These are phyloP conservation scores for Backusella westeae DNA, from an alignment of 192 early-diverging fungal genomes.

Conservation along the genomic window DNA sequence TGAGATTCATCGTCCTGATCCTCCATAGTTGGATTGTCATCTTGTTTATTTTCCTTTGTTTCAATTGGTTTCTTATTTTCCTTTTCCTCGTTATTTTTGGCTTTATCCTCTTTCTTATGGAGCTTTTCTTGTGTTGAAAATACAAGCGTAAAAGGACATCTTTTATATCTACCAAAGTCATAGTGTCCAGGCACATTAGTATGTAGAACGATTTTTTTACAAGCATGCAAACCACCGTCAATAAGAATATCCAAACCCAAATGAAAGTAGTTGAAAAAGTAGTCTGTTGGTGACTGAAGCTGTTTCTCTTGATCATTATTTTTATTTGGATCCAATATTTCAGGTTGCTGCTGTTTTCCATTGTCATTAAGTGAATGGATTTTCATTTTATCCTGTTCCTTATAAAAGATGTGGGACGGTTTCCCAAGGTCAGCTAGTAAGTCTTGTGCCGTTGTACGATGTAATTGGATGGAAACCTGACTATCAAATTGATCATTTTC, in stretches of 20 bases:
- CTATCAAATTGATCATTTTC: constrained; percentile 2
- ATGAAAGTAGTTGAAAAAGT: constrained; percentile 77
- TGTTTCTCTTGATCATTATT: constrained; percentile 11
- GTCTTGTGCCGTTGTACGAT: constrained; percentile 66
- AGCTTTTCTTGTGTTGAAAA: constrained; percentile 17
- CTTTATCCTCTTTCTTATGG: background rate
- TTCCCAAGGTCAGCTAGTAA: constrained; percentile 66
- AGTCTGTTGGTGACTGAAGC: constrained; percentile 47
- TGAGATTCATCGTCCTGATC: background rate
- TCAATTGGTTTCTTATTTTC: background rate
- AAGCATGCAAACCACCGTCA: constrained; percentile 59
- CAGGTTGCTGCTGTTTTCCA: background rate
- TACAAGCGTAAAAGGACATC: constrained; percentile 50
- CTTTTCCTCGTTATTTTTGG: background rate
- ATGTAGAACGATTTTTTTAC: constrained; percentile 72
- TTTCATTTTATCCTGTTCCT: constrained; percentile 70
- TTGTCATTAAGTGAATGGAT: constrained; percentile 53
- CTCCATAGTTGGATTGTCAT: background rate
- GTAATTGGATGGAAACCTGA: constrained; percentile 40
- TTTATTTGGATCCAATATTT: background rate
- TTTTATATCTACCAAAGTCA: constrained; percentile 62
- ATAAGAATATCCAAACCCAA: constrained; percentile 70
- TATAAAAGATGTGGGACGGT: constrained; percentile 58
- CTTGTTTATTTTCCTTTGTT: background rate
- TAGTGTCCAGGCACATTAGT: constrained; percentile 67